Conservation (phyloP, 768 basidiomycete species). For the Lentinula lateritia region DNA sequence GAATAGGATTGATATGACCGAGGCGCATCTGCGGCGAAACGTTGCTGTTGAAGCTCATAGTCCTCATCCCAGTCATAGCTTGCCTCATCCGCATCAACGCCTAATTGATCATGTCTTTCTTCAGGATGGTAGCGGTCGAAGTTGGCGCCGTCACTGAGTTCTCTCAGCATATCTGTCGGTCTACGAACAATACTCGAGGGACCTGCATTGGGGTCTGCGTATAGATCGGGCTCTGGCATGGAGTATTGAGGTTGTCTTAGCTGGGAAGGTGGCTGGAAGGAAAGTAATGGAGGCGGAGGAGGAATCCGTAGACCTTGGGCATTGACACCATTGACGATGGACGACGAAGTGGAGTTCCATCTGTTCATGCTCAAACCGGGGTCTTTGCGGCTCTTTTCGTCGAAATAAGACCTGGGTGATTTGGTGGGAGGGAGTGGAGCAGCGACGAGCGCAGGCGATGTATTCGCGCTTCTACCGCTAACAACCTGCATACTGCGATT, state of each 20-base stretch:
- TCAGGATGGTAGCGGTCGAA: neutral
- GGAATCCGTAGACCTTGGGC: neutral
- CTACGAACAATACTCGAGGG: neutral
- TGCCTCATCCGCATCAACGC: neutral
- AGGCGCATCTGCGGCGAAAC: neutral
- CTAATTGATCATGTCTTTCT: neutral
- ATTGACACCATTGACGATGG: neutral
- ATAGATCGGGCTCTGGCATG: neutral
- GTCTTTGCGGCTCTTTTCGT: neutral
- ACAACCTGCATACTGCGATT: neutral
- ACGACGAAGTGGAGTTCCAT: neutral
- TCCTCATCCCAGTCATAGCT: conserved; percentile 1
- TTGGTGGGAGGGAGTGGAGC: neutral
- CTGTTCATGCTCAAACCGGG: neutral
- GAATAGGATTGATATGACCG: neutral
- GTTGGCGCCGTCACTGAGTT: neutral
- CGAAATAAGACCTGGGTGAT: too few species aligned
- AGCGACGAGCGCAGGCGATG: neutral
- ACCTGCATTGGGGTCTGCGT: neutral
- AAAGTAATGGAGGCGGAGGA: neutral
- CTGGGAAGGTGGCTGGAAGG: neutral
- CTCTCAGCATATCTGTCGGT: neutral
- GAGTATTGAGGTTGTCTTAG: neutral
- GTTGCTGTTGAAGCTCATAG: neutral
- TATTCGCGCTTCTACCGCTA: neutral